phyloP scores from a whole-genome alignment of 768 basidiomycete species.

The Lactarius tabidus region DNA sequence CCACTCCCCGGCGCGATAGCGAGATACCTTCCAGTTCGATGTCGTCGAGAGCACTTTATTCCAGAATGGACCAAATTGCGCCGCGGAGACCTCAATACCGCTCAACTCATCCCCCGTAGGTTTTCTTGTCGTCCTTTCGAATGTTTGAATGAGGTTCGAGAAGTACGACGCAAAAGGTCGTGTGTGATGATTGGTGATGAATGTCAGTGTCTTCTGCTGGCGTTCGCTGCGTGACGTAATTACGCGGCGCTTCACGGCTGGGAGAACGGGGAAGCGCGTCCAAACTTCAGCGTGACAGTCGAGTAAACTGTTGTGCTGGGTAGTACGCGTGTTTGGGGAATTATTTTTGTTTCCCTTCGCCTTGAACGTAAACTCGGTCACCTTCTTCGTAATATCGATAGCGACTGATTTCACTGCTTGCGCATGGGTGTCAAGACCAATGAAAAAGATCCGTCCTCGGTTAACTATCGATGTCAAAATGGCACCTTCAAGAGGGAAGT shows the following conservation, averaged over 20 bases:
- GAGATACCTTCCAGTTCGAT: conserved; percentile 32
- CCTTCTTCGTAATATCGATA: conserved; percentile 51
- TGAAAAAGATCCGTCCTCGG: conserved; percentile 40
- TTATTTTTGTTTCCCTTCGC: conserved; percentile 35
- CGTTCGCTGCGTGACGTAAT: conserved; percentile 27
- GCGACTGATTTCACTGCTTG: conserved; percentile 40
- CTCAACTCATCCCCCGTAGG: conserved; percentile 46
- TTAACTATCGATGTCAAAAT: conserved; percentile 45
- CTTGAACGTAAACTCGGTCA: conserved; percentile 54
- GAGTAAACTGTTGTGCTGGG: conserved; percentile 38
- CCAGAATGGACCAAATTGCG: conserved; percentile 32
- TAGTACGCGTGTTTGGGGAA: conserved; percentile 20
- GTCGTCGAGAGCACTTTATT: background rate
- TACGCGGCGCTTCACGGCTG: conserved; percentile 15
- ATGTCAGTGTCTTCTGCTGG: conserved; percentile 38
- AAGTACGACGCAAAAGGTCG: conserved; percentile 42
- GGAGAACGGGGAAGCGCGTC: conserved; percentile 15
- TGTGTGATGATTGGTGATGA: conserved; percentile 40
- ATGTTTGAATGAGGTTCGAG: conserved; percentile 39
- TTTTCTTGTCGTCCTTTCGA: conserved; percentile 49
- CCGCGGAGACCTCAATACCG: conserved; percentile 35
- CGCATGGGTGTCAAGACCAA: conserved; percentile 37
- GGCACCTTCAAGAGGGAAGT: conserved; percentile 27
- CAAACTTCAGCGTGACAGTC: conserved; percentile 18
- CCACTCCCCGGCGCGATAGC: conserved; percentile 55